phyloP scores from a whole-genome alignment of 1,284 basidiomycete genomes.

The Ustanciosporium gigantosporum region DNA sequence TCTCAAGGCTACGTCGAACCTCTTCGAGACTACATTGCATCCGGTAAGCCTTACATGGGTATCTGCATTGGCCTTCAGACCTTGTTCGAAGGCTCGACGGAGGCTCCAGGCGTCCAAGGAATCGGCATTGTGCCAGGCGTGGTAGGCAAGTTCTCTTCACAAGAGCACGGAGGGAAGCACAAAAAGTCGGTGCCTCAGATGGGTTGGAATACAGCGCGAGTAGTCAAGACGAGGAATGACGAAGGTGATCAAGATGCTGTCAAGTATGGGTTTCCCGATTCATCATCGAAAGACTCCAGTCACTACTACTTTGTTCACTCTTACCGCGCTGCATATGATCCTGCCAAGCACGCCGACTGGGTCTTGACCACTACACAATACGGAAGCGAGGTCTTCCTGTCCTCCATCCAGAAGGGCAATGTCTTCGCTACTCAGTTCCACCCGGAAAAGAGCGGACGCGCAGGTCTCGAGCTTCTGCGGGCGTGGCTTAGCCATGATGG shows the following conservation, averaged over 20 bases:
- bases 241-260: slow-evolving; percentile 23
- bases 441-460: slow-evolving; percentile 95
- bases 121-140: slow-evolving; percentile 56
- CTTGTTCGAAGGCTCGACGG: slow-evolving; percentile 80
- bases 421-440: slow-evolving; percentile 97
- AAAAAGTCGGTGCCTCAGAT: slow-evolving; percentile 93
- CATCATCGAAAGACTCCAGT: slow-evolving; percentile 67
- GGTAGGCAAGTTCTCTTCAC: slow-evolving; percentile 39
- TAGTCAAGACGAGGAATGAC: slow-evolving; percentile 36
- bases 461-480: slow-evolving; percentile 79
- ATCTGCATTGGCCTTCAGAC: slow-evolving; percentile 80
- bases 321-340: slow-evolving; percentile 73
- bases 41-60: slow-evolving; percentile 81
- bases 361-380: slow-evolving; percentile 88
- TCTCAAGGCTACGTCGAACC: slow-evolving; percentile 78
- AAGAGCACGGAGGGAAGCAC: slow-evolving; percentile 44
- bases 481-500: slow-evolving; percentile 74
- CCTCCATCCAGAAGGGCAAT: slow-evolving; percentile 79
- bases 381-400: slow-evolving; percentile 88
- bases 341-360: slow-evolving; percentile 67
- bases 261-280: slow-evolving; percentile 39
- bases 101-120: slow-evolving; percentile 48
- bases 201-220: slow-evolving; percentile 75
- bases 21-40: slow-evolving; percentile 78
- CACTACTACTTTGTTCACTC: slow-evolving; percentile 92